phyloP scores from a whole-genome alignment of 2,329 filamentous ascomycete species.

The Nigrospora oryzae region DNA sequence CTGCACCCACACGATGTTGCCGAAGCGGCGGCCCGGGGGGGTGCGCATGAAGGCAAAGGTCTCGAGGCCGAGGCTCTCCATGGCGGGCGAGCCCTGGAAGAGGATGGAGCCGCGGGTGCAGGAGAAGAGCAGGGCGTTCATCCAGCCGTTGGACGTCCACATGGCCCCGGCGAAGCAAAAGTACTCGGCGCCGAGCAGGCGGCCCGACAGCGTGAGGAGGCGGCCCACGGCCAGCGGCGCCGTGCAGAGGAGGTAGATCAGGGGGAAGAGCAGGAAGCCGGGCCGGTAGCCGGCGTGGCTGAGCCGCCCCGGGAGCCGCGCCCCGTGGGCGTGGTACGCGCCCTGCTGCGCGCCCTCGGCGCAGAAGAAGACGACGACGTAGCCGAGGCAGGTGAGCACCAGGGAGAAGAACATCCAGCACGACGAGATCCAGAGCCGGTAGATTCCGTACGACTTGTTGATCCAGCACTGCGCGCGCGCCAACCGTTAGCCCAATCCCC shows the following conservation, averaged over 20 bases:
- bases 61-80: constrained; percentile 6
- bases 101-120: constrained; percentile 3
- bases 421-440: constrained; percentile 3
- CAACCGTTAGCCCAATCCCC: not conserved
- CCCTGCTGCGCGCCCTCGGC: not conserved
- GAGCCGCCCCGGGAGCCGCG: not conserved
- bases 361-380: not conserved
- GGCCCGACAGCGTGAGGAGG: not conserved
- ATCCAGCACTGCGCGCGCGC: constrained; percentile 2
- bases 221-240: not conserved
- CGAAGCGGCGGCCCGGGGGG: constrained; percentile 4
- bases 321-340: not conserved
- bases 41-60: constrained; percentile 9
- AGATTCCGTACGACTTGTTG: not conserved
- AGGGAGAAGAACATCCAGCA: constrained; percentile 4
- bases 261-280: not conserved
- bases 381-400: not conserved
- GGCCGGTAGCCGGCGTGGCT: constrained; percentile 4
- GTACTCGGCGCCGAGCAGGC: not conserved
- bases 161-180: not conserved
- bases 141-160: not conserved
- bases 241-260: not conserved
- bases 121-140: not conserved
- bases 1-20: constrained; percentile 7
- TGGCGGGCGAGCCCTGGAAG: constrained; percentile 3